Conservation (phyloP, 208 protist species). For the Trypanosoma melophagium region DNA sequence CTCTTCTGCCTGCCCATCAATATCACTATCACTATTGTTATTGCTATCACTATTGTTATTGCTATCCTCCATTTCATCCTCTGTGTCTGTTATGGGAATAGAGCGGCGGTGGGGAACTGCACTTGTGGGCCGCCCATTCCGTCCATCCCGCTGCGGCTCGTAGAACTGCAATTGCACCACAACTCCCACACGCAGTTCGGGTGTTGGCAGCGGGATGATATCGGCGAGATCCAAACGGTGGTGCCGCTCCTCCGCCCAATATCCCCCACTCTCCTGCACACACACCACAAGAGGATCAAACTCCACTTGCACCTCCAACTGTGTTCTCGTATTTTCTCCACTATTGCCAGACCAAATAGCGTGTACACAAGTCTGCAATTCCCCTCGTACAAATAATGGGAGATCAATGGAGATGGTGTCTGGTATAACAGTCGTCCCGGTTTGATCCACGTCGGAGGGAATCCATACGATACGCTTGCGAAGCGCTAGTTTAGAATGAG, state of each 20-base stretch:
- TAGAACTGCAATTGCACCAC: constrained; percentile 19
- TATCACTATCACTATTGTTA: neutral
- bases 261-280: constrained; percentile 17
- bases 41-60: neutral
- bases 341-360: constrained; percentile 19
- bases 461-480: constrained; percentile 8
- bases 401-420: constrained; percentile 27
- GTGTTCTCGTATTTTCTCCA: neutral
- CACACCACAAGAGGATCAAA: constrained; percentile 24
- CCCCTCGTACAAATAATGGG: constrained; percentile 28
- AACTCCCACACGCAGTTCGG: constrained; percentile 13
- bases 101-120: constrained; percentile 8
- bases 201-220: neutral
- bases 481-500: constrained; percentile 12
- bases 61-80: neutral
- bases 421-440: neutral
- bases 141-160: constrained; percentile 25
- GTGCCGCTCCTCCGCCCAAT: neutral
- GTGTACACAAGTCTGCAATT: constrained; percentile 17
- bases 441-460: constrained; percentile 13
- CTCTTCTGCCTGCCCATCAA: too few relatives aligned
- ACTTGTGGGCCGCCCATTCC: constrained; percentile 28
- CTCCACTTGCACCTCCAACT: constrained; percentile 4
- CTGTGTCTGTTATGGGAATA: neutral
- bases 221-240: neutral